These are phyloP conservation scores for Globisporangium carolinianum DNA, from an alignment of 352 stramenopile species.

Conservation along the genomic window DNA sequence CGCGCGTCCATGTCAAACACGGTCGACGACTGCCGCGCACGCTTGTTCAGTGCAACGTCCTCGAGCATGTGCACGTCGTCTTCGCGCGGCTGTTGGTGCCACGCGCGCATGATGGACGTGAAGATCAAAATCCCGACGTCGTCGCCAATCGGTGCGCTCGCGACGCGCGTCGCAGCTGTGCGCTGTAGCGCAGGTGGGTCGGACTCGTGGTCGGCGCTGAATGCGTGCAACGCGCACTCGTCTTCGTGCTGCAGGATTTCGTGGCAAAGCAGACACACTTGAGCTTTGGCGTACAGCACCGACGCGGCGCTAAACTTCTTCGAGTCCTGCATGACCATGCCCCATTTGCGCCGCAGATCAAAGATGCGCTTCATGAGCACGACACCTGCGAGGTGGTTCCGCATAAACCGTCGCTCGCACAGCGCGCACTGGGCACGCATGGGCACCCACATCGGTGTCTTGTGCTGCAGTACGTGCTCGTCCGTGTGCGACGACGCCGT, in stretches of 20 bases:
- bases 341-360: conserved; percentile 37
- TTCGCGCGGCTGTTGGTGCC: conserved; percentile 18
- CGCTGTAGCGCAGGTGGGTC: not conserved
- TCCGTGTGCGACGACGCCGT: not conserved
- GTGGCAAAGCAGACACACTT: conserved; percentile 36
- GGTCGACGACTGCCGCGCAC: conserved; percentile 38
- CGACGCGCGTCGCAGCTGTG: not conserved
- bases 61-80: conserved; percentile 15
- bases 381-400: conserved; percentile 26
- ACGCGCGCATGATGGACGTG: conserved; percentile 26
- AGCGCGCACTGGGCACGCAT: conserved; percentile 28
- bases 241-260: conserved; percentile 35
- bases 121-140: conserved; percentile 30
- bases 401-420: conserved; percentile 41
- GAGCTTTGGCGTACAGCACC: conserved; percentile 27
- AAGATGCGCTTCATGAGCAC: conserved; percentile 50
- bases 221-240: conserved; percentile 6
- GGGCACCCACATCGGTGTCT: conserved; percentile 16
- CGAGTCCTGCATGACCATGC: conserved; percentile 32
- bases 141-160: not conserved
- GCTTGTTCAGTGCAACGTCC: conserved; percentile 33
- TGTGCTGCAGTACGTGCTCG: not conserved
- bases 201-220: conserved; percentile 1
- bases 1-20: conserved; percentile 29
- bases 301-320: conserved; percentile 34